Conservation (phyloP, 768 basidiomycete genomes). For the Suillus plorans region DNA sequence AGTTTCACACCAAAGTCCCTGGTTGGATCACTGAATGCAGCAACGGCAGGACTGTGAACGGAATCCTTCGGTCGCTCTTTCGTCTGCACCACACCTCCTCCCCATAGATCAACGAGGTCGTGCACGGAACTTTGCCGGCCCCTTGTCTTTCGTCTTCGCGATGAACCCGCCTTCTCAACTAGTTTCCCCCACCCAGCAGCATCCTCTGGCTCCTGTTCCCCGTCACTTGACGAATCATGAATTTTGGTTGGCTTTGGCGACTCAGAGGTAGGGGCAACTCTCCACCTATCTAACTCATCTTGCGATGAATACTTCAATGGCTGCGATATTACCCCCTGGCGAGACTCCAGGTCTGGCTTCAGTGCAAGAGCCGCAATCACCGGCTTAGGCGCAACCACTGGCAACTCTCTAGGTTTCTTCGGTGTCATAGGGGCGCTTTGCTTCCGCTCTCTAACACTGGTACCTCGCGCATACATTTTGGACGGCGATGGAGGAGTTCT, state of each 20-base stretch:
- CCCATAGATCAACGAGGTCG: constrained; percentile 78
- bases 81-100: constrained; percentile 46
- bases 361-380: constrained; percentile 1
- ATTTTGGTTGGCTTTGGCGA: constrained; percentile 28
- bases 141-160: constrained; percentile 41
- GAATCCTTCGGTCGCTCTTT: constrained; percentile 43
- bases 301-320: background rate
- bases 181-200: constrained; percentile 29
- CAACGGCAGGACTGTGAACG: constrained; percentile 17
- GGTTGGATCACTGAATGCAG: constrained; percentile 14
- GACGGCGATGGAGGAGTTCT: constrained; percentile 21
- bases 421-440: constrained; percentile 7
- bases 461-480: constrained; percentile 22
- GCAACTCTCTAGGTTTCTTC: constrained; percentile 5
- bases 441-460: constrained; percentile 37
- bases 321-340: background rate
- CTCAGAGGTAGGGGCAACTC: constrained; percentile 32
- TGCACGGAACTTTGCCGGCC: constrained; percentile 81
- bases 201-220: constrained; percentile 57
- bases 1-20: constrained; percentile 16
- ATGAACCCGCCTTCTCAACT: constrained; percentile 22
- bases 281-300: constrained; percentile 47
- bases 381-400: constrained; percentile 1
- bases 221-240: constrained; percentile 51
- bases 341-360: background rate